These are phyloP conservation scores for Citeromyces hawaiiensis DNA, from an alignment of 1,139 yeast genomes.

Conservation along the genomic window DNA sequence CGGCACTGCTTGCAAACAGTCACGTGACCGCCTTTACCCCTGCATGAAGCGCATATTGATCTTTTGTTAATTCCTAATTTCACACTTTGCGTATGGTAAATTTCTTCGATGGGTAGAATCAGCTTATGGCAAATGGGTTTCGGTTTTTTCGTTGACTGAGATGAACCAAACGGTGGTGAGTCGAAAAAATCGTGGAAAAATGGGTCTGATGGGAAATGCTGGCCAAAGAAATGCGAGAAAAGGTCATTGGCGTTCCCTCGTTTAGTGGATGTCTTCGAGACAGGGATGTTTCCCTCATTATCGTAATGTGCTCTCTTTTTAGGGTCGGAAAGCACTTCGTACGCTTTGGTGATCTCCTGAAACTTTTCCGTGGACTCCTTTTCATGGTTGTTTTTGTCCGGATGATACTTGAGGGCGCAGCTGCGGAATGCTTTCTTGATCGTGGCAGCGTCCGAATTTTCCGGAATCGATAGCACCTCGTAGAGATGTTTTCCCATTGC, in stretches of 20 bases:
- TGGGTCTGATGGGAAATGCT: constrained; percentile 1
- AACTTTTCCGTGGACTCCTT: constrained; percentile 44
- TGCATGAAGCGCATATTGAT: constrained; percentile 25
- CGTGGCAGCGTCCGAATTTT: constrained; percentile 10
- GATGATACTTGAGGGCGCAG: constrained; percentile 78
- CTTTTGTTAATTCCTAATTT: constrained; percentile 31
- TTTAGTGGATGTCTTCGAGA: constrained; percentile 4
- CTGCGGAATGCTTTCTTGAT: constrained; percentile 80
- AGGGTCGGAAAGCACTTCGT: constrained; percentile 39
- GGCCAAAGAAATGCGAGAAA: constrained; percentile 22
- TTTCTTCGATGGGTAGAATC: constrained; percentile 28
- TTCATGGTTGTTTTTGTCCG: constrained; percentile 42
- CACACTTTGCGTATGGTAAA: constrained; percentile 32
- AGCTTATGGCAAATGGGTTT: constrained; percentile 30
- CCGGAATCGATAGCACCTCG: constrained; percentile 13
- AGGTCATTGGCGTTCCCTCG: constrained; percentile 13
- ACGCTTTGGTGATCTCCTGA: constrained; percentile 47
- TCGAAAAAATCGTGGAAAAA: neutral
- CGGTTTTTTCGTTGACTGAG: constrained; percentile 19
- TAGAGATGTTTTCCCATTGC: constrained; percentile 17
- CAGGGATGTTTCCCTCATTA: constrained; percentile 17
- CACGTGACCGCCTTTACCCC: constrained; percentile 28
- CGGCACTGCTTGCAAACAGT: constrained; percentile 21
- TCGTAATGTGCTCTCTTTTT: constrained; percentile 44
- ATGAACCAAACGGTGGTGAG: neutral